Percentiles rank a stretch among this genome's conserved stretches.
These are phyloP conservation scores for Lagerstroemia speciosa DNA, from an alignment of 345 rosid species.

Conservation along the genomic window DNA sequence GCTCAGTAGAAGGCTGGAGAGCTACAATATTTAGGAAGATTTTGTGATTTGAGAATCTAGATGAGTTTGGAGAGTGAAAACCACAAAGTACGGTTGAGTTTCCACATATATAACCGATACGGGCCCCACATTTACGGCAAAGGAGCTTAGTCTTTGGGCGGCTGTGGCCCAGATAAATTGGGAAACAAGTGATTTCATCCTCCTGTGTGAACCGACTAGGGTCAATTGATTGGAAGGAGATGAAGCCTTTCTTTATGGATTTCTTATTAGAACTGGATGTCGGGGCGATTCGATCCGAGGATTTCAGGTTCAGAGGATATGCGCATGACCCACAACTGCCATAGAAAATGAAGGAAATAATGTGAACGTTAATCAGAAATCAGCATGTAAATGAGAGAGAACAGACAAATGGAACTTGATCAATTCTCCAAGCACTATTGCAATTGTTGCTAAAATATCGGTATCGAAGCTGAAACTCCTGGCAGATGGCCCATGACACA, in stretches of 20 bases:
- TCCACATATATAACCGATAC: slow-evolving; percentile 3
- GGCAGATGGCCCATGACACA: too few relatives aligned
- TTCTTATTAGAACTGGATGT: background rate
- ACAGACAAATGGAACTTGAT: too few relatives aligned
- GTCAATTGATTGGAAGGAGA: slow-evolving; percentile 7
- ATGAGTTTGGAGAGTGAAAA: slow-evolving; percentile 8
- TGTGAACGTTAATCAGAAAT: background rate
- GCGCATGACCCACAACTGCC: slow-evolving; percentile 13
- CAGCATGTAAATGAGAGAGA: background rate
- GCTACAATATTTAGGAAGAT: slow-evolving; percentile 10
- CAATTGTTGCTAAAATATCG: too few relatives aligned
- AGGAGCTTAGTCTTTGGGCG: slow-evolving; percentile 10
- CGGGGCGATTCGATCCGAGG: slow-evolving; percentile 2
- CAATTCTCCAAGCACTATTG: too few relatives aligned
- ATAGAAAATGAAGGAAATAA: background rate
- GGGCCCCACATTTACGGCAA: slow-evolving; percentile 9
- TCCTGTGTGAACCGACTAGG: slow-evolving; percentile 10
- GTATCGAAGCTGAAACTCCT: too few relatives aligned
- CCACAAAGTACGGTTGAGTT: slow-evolving; percentile 8
- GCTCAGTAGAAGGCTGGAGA: slow-evolving; percentile 5
- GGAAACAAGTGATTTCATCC: slow-evolving; percentile 12
- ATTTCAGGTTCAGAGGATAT: slow-evolving; percentile 14
- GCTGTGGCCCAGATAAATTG: background rate
- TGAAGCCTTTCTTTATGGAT: slow-evolving; percentile 4
- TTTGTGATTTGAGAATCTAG: slow-evolving; percentile 6